These are phyloP conservation scores for Ailanthus altissimus DNA, from an alignment of 345 rosid species.

Conservation along the genomic window DNA sequence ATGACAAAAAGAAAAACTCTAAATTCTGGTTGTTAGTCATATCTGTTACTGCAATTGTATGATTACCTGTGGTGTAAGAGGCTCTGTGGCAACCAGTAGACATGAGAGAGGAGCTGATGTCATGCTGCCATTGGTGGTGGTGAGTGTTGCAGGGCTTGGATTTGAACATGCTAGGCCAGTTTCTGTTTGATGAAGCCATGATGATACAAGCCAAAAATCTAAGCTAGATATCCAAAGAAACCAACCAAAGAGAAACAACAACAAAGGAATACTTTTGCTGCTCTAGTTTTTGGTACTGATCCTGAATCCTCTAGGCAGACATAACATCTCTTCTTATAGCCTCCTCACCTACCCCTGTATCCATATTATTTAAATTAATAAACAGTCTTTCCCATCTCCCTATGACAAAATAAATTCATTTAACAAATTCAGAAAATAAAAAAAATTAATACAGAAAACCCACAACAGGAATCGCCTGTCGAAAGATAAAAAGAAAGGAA, in stretches of 20 bases:
- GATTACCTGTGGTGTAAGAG: conserved; percentile 62
- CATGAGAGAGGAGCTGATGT: conserved; percentile 63
- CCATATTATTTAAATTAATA: conserved; percentile 26
- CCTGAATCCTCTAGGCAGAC: conserved; percentile 41
- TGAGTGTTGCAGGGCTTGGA: conserved; percentile 87
- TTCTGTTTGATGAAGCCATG: conserved; percentile 99
- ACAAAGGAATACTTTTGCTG: conserved; percentile 34
- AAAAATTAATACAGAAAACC: conserved; percentile 30
- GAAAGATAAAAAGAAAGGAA: conserved; percentile 47
- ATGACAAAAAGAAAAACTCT: neutral
- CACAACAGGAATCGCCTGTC: conserved; percentile 56
- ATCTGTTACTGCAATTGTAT: neutral
- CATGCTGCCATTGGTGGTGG: conserved; percentile 88
- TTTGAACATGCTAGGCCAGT: conserved; percentile 99
- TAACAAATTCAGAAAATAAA: conserved; percentile 4
- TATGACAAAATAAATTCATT: neutral
- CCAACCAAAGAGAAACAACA: conserved; percentile 30
- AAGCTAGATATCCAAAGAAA: conserved; percentile 18
- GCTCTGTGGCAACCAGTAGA: conserved; percentile 59
- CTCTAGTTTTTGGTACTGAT: conserved; percentile 40
- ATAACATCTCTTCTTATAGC: conserved; percentile 56
- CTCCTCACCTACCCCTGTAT: conserved; percentile 51
- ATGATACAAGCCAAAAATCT: conserved; percentile 18
- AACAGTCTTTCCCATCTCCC: conserved; percentile 23
- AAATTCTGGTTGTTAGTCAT: neutral